Conservation (phyloP, 1,139 yeast species). For the Geotrichum aggregatum region DNA sequence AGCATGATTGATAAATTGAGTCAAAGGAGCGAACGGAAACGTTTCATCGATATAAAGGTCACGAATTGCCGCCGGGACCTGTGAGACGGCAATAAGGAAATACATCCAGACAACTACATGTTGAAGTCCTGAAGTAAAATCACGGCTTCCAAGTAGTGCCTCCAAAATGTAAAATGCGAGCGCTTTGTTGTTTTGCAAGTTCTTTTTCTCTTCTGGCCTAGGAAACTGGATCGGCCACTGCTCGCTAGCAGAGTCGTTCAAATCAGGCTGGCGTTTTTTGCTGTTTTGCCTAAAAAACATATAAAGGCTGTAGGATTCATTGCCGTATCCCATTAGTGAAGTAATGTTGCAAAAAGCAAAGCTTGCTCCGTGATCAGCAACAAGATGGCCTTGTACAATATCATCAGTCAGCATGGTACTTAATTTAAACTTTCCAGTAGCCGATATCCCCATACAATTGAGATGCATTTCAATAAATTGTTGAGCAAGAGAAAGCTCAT, state of each 20-base stretch:
- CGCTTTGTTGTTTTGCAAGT: conserved; percentile 12
- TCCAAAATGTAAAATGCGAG: conserved; percentile 24
- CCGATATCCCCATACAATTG: not conserved
- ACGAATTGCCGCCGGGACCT: conserved; percentile 19
- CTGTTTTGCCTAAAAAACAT: conserved; percentile 13
- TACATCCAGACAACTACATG: conserved; percentile 31
- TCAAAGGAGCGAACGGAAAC: conserved; percentile 22
- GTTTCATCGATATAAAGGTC: conserved; percentile 16
- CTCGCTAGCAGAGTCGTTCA: not conserved
- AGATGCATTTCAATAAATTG: not conserved
- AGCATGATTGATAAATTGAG: conserved; percentile 6
- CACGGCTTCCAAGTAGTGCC: conserved; percentile 18
- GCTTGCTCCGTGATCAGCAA: conserved; percentile 26
- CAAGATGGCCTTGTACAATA: not conserved
- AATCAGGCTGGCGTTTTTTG: not conserved
- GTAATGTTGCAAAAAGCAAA: conserved; percentile 32
- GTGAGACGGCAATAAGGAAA: conserved; percentile 27
- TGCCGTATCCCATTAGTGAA: conserved; percentile 31
- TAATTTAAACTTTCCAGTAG: not conserved
- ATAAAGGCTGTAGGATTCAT: conserved; percentile 18
- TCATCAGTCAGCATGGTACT: not conserved
- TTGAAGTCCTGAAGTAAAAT: conserved; percentile 23
- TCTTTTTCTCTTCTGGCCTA: not conserved
- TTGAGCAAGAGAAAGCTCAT: not conserved
- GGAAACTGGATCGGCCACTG: not conserved